Evolutionary conservation across 2,329 filamentous ascomycete species (phyloP).

Genomic region (Sporothrix brunneoviolacea): DNA sequence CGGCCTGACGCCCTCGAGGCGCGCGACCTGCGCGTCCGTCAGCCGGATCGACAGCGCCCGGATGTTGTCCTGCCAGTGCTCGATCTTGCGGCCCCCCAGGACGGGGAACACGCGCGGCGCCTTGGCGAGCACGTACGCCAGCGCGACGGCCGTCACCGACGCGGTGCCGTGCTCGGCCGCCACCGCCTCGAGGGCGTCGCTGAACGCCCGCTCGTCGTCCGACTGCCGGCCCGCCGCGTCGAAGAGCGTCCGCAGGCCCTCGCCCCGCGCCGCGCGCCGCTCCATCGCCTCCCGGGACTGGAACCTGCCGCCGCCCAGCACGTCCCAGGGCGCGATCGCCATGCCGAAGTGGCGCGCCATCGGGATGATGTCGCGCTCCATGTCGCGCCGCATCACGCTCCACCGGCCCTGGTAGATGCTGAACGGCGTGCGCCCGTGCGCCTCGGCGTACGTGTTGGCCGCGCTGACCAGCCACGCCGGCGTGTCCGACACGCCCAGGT

Average conservation of each 20-base stretch:
- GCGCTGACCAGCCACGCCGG: conserved; percentile 35
- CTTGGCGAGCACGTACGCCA: conserved; percentile 47
- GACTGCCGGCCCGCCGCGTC: conserved; percentile 27
- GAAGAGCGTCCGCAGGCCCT: conserved; percentile 31
- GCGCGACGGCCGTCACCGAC: conserved; percentile 51
- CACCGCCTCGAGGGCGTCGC: conserved; percentile 53
- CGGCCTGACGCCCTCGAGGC: conserved; percentile 44
- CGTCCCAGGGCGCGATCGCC: conserved; percentile 56
- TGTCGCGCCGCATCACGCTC: conserved; percentile 25
- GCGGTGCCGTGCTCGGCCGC: conserved; percentile 48
- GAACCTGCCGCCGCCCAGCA: conserved; percentile 46
- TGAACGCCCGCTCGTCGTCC: conserved; percentile 45
- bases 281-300: conserved; percentile 33
- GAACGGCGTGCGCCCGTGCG: conserved; percentile 31
- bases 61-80: conserved; percentile 49
- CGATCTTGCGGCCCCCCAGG: conserved; percentile 44
- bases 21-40: conserved; percentile 43
- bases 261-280: conserved; percentile 24
- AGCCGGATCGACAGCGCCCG: conserved; percentile 45
- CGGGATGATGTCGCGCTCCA: conserved; percentile 37
- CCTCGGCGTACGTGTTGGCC: conserved; percentile 33
- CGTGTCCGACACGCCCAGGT: conserved; percentile 34
- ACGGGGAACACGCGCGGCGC: conserved; percentile 47
- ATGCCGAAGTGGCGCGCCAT: conserved; percentile 36
- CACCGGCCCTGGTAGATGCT: conserved; percentile 35